Evolutionary conservation across 495 filamentous ascomycete genomes (phyloP).

Genomic region (Hypomontagnella submonticulosa): DNA sequence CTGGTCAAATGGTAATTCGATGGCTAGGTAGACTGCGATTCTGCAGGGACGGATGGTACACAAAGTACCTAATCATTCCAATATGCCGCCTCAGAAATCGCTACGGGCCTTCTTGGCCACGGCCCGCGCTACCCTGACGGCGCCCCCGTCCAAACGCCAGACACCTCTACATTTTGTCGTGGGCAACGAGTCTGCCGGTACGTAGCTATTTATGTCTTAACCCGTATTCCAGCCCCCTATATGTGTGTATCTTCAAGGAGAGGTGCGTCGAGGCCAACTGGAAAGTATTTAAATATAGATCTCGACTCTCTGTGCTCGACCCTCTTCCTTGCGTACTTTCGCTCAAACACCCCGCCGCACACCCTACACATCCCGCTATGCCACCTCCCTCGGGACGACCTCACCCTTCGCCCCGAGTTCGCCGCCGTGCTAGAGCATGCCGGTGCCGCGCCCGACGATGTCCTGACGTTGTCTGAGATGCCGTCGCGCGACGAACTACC

Average conservation of each 20-base stretch:
- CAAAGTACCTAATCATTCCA: slow-evolving; percentile 2
- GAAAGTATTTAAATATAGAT: slow-evolving; percentile 61
- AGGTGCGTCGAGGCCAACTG: not conserved
- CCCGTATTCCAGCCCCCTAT: too few relatives aligned
- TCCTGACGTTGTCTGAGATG: slow-evolving; percentile 65
- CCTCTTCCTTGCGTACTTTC: slow-evolving; percentile 86
- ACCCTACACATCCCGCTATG: slow-evolving; percentile 82
- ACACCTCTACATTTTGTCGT: slow-evolving; percentile 70
- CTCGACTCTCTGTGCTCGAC: slow-evolving; percentile 92
- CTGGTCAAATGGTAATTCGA: not conserved
- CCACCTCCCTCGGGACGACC: slow-evolving; percentile 75
- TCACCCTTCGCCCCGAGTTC: slow-evolving; percentile 84
- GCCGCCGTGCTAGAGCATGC: slow-evolving; percentile 61
- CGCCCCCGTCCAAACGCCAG: slow-evolving; percentile 48
- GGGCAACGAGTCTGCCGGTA: slow-evolving; percentile 79
- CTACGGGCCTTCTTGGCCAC: slow-evolving; percentile 53
- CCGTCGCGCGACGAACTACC: slow-evolving; percentile 41
- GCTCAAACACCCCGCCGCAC: slow-evolving; percentile 60
- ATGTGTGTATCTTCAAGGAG: too few relatives aligned
- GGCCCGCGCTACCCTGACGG: slow-evolving; percentile 54
- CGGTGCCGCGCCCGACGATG: slow-evolving; percentile 54
- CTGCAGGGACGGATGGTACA: slow-evolving; percentile 11
- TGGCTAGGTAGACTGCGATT: not conserved
- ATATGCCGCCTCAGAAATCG: slow-evolving; percentile 43
- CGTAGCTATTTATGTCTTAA: slow-evolving; percentile 7